A percentile compares a stretch with the other conserved stretches of the same genome.
Evolutionary conservation across 306 rosid species (phyloP).

Genomic region (Dalbergia cochinchinensis): DNA sequence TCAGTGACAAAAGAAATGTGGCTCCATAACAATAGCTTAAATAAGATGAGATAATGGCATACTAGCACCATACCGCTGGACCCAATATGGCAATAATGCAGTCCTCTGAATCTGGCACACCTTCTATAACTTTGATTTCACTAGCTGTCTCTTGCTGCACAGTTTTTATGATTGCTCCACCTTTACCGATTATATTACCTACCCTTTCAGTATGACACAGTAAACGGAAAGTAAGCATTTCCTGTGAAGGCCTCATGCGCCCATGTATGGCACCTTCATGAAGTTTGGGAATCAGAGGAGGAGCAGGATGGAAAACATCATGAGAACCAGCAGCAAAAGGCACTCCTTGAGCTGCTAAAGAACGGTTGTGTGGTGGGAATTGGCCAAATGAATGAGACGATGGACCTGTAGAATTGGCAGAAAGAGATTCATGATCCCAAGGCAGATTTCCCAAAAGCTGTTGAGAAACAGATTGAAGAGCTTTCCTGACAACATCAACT

Average conservation of each 20-base stretch:
- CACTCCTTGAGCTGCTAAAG: conserved; percentile 58
- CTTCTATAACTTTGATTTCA: conserved; percentile 86
- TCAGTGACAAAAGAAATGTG: conserved; percentile 43
- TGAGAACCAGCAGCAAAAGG: conserved; percentile 59
- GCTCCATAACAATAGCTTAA: conserved; percentile 32
- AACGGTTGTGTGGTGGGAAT: conserved; percentile 54
- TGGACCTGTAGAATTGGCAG: conserved; percentile 53
- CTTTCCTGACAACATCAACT: conserved; percentile 80
- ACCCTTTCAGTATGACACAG: conserved; percentile 83
- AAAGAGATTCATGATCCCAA: conserved; percentile 61
- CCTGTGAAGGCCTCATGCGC: conserved; percentile 68
- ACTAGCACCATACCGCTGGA: conserved; percentile 72
- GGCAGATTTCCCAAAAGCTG: conserved; percentile 81
- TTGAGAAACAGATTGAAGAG: conserved; percentile 73
- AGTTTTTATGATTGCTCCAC: conserved; percentile 74
- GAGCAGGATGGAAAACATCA: conserved; percentile 63
- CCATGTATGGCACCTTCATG: conserved; percentile 74
- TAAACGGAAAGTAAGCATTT: conserved; percentile 75
- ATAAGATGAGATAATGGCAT: conserved; percentile 37
- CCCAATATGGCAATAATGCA: conserved; percentile 82
- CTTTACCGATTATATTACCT: conserved; percentile 91
- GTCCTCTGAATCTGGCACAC: conserved; percentile 67
- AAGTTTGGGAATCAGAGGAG: conserved; percentile 61
- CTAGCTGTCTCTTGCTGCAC: conserved; percentile 87
- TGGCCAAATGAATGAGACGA: conserved; percentile 67